Percentiles rank a stretch among this genome's conserved stretches.
These are phyloP conservation scores for Abrus precatorius DNA, from an alignment of 306 rosid genomes.

Conservation along the genomic window DNA sequence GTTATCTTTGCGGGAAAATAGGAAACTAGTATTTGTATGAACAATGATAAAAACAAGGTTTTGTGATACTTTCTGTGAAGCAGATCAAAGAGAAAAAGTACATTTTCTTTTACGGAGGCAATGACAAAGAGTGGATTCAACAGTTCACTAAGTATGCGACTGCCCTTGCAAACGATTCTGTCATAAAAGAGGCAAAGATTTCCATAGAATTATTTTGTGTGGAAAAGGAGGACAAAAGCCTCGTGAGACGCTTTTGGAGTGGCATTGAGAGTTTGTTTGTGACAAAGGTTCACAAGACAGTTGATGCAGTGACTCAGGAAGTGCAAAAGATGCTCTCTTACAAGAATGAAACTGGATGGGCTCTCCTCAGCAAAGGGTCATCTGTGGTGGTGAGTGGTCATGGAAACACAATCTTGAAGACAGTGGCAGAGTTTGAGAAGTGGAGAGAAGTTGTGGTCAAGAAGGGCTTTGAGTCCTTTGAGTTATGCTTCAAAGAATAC, in stretches of 20 bases:
- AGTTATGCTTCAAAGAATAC: conserved; percentile 15
- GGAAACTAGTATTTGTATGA: too few relatives aligned
- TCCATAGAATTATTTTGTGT: conserved; percentile 52
- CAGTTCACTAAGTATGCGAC: conserved; percentile 57
- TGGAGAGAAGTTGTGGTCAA: conserved; percentile 59
- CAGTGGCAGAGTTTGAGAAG: conserved; percentile 66
- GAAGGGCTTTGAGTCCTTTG: conserved; percentile 45
- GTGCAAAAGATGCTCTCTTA: conserved; percentile 66
- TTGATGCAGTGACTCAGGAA: conserved; percentile 52
- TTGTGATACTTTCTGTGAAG: neutral
- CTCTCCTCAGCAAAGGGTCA: conserved; percentile 61
- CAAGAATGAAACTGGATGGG: conserved; percentile 77
- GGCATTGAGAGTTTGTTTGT: conserved; percentile 62
- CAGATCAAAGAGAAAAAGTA: conserved; percentile 56
- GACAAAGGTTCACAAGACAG: conserved; percentile 48
- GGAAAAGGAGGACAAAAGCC: conserved; percentile 51
- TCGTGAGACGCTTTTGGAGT: conserved; percentile 50
- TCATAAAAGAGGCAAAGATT: conserved; percentile 57
- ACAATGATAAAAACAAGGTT: neutral
- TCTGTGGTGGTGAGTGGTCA: conserved; percentile 61
- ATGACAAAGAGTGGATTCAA: conserved; percentile 58
- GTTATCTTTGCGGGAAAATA: too few relatives aligned
- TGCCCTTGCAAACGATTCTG: conserved; percentile 50
- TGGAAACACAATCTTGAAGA: conserved; percentile 56
- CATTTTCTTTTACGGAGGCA: conserved; percentile 68